These are phyloP conservation scores for Thamnidium elegans DNA, from an alignment of 192 early-diverging fungal species.

Conservation along the genomic window DNA sequence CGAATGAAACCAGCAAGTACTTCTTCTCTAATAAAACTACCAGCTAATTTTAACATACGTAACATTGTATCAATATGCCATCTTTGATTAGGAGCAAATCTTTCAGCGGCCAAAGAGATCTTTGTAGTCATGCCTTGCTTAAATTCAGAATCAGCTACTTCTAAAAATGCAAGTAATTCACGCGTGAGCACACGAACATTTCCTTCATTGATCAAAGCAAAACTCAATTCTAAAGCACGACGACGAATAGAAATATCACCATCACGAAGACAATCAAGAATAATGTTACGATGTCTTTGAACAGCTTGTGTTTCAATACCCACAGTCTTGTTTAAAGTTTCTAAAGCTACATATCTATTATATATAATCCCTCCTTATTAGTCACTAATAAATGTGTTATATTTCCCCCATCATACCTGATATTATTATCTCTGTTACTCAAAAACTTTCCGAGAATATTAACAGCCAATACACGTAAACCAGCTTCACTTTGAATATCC, in stretches of 20 bases:
- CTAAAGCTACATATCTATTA: constrained; percentile 90
- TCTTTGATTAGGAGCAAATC: constrained; percentile 88
- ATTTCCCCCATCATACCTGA: constrained; percentile 54
- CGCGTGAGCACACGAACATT: constrained; percentile 91
- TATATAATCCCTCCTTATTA: not conserved
- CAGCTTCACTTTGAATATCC: constrained; percentile 88
- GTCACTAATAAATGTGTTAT: not conserved
- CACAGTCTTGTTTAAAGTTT: constrained; percentile 90
- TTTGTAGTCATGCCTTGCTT: constrained; percentile 88
- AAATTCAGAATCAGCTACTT: constrained; percentile 86
- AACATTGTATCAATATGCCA: constrained; percentile 97
- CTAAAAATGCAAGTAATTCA: constrained; percentile 91
- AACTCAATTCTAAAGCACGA: constrained; percentile 92
- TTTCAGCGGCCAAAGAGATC: constrained; percentile 89
- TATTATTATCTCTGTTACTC: constrained; percentile 95
- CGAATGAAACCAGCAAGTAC: constrained; percentile 87
- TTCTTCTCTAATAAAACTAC: constrained; percentile 70
- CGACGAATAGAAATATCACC: constrained; percentile 95
- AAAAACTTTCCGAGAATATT: constrained; percentile 98
- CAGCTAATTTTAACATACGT: constrained; percentile 78
- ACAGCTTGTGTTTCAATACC: constrained; percentile 90
- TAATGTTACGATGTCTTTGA: constrained; percentile 95
- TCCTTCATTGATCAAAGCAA: constrained; percentile 92
- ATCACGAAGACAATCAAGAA: constrained; percentile 94
- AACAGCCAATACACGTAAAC: constrained; percentile 91